Percentiles rank a stretch among this genome's conserved stretches.
Conservation (phyloP, 352 stramenopile genomes). For the Phytophthora chlamydospora region DNA sequence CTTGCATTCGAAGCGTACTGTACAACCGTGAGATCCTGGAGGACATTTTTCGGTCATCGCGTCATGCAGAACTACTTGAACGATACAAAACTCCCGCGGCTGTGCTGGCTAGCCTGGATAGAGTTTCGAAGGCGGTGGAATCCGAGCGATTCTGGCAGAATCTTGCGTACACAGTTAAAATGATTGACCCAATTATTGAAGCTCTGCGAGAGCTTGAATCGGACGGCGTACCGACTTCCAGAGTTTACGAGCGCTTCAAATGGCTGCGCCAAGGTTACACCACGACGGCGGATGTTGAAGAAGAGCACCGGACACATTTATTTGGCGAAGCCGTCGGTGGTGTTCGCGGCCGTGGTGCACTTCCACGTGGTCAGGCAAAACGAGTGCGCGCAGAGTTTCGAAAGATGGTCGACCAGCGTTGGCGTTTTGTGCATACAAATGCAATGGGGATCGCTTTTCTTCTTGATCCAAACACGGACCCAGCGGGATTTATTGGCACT, state of each 20-base stretch:
- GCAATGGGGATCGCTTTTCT: slow-evolving; percentile 2
- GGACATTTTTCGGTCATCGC: no score
- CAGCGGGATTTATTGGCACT: background rate
- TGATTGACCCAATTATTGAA: slow-evolving; percentile 11
- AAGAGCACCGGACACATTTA: background rate
- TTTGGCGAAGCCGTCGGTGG: background rate
- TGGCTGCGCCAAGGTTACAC: slow-evolving; percentile 4
- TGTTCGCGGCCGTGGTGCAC: background rate
- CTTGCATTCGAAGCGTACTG: background rate
- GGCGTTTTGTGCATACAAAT: slow-evolving; percentile 1
- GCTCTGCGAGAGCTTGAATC: slow-evolving; percentile 1
- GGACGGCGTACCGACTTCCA: background rate
- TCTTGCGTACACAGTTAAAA: background rate
- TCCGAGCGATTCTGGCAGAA: background rate
- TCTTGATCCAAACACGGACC: slow-evolving; percentile 5
- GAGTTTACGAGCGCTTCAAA: slow-evolving; percentile 5
- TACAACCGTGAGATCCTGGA: background rate
- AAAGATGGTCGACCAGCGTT: background rate
- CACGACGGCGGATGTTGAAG: background rate
- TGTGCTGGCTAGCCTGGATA: no score
- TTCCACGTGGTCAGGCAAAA: background rate
- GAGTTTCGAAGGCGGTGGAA: background rate
- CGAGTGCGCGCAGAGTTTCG: background rate
- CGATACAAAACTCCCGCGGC: no score
- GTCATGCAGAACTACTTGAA: no score